Evolutionary conservation across 2,329 filamentous ascomycete genomes (phyloP).

Genomic region (Apiospora aurea): DNA sequence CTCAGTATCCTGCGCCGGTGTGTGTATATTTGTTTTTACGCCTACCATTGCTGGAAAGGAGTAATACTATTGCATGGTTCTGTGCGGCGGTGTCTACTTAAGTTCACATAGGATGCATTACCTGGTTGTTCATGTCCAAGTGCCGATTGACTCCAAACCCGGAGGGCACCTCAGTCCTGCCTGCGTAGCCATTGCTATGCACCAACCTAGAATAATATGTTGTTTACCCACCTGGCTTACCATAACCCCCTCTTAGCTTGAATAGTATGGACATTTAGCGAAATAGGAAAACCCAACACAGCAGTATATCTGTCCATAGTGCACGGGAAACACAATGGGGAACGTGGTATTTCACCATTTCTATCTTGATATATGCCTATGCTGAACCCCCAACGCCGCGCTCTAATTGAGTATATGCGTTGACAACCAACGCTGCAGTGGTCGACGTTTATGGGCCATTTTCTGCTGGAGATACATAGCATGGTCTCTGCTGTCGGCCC

Average conservation of each 20-base stretch:
- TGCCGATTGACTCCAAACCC: neutral
- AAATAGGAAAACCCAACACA: neutral
- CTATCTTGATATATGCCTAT: neutral
- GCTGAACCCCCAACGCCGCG: neutral
- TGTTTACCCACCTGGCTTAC: too few species aligned
- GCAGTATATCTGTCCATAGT: too few species aligned
- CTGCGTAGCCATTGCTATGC: too few species aligned
- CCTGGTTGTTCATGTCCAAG: neutral
- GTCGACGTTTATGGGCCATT: neutral
- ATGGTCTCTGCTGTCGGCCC: neutral
- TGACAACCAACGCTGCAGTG: neutral
- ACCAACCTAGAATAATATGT: too few species aligned
- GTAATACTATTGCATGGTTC: too few species aligned
- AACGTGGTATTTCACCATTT: neutral
- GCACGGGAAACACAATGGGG: neutral
- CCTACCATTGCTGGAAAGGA: too few species aligned
- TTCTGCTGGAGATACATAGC: neutral
- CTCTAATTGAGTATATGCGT: neutral
- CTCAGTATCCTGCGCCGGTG: neutral
- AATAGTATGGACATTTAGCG: too few species aligned
- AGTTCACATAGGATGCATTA: too few species aligned
- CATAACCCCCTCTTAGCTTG: too few species aligned
- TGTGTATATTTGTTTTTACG: too few species aligned
- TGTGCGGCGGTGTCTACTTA: too few species aligned
- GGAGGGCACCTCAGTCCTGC: too few species aligned